Conservation (phyloP, 2,329 filamentous ascomycete species). For the Trichoderma afroharzianum region DNA sequence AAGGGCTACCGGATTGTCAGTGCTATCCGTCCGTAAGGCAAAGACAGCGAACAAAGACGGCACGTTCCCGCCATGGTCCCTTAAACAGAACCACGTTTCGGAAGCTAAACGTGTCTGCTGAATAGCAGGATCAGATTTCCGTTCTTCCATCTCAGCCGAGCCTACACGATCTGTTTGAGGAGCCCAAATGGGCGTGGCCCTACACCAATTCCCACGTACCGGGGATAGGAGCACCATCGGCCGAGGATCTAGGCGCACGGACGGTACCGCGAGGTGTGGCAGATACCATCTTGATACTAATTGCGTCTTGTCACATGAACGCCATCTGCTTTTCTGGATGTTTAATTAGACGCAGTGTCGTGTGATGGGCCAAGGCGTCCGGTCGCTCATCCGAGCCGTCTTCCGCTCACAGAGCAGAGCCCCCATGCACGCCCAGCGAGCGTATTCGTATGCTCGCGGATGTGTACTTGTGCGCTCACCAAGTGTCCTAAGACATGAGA, state of each 20-base stretch:
- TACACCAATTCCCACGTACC: neutral
- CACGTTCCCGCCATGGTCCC: too few relatives aligned
- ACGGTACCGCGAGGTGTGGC: neutral
- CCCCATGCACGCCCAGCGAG: neutral
- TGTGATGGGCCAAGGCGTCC: neutral
- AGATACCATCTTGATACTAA: neutral
- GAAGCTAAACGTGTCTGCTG: neutral
- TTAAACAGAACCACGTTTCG: neutral
- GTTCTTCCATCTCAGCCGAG: neutral
- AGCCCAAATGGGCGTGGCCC: neutral
- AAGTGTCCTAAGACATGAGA: neutral
- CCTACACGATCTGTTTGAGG: neutral
- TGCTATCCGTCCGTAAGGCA: neutral
- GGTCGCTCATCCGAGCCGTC: neutral
- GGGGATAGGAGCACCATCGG: neutral
- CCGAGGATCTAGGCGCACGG: neutral
- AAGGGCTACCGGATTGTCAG: neutral
- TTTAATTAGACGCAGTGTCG: neutral
- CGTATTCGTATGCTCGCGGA: neutral
- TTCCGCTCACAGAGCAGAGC: neutral
- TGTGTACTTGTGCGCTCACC: neutral
- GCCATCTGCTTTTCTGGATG: neutral
- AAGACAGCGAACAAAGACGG: neutral
- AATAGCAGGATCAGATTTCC: neutral
- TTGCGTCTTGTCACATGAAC: neutral